These are phyloP conservation scores for Tolypocladium amazonense DNA, from an alignment of 2,329 filamentous ascomycete species.

Conservation along the genomic window DNA sequence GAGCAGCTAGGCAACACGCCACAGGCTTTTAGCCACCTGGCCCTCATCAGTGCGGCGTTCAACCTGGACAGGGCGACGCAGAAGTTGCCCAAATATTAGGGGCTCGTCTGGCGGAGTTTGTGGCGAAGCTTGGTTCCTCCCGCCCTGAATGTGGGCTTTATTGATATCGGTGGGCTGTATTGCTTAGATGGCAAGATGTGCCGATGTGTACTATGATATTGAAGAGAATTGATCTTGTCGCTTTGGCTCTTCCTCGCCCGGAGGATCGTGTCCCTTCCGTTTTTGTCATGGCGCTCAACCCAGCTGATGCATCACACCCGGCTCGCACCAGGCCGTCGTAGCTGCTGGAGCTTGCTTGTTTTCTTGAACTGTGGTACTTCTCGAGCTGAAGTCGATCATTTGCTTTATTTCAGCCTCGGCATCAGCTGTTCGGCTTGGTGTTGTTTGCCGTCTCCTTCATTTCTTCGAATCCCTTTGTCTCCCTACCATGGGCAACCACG, in stretches of 20 bases:
- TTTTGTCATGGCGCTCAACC: too few species aligned
- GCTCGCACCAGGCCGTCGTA: too few species aligned
- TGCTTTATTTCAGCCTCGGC: neutral
- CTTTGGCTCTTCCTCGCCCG: neutral
- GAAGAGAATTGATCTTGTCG: neutral
- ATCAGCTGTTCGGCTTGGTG: neutral
- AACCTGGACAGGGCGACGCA: conserved; percentile 50
- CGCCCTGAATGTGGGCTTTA: neutral
- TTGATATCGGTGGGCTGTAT: neutral
- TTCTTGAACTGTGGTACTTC: too few species aligned
- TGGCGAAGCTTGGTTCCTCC: neutral
- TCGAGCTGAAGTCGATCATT: neutral
- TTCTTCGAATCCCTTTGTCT: neutral
- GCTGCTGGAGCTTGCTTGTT: too few species aligned
- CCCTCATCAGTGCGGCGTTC: conserved; percentile 66
- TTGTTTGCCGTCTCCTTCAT: neutral
- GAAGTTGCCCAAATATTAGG: neutral
- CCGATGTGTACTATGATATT: neutral
- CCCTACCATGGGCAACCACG: neutral
- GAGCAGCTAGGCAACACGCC: conserved; percentile 74
- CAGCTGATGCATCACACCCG: too few species aligned
- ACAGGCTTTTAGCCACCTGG: conserved; percentile 68
- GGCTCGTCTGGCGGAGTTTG: neutral
- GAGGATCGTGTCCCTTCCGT: too few species aligned
- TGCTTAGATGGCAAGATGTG: too few species aligned